Evolutionary conservation across 1,284 basidiomycete genomes (phyloP).

Genomic region (Heliocybe sulcata): DNA sequence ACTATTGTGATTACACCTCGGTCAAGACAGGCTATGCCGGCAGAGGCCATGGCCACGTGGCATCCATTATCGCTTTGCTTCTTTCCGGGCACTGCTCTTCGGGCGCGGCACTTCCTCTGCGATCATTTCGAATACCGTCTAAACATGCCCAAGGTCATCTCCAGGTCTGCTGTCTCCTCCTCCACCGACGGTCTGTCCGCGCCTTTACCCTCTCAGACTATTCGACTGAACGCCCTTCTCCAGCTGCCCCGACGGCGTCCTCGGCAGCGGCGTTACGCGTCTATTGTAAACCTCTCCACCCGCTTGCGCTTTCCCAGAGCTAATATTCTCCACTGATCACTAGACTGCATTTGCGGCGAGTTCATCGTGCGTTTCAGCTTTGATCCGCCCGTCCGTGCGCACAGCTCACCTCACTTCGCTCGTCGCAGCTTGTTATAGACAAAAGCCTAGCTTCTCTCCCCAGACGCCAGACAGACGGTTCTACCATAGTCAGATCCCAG

Average conservation of each 20-base stretch:
- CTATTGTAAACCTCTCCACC: slow-evolving; percentile 49
- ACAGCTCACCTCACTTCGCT: not conserved
- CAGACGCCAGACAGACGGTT: slow-evolving; percentile 64
- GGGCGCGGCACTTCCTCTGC: too few relatives aligned
- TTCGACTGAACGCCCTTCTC: slow-evolving; percentile 4
- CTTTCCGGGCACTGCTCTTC: slow-evolving; percentile 10
- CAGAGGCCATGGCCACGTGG: not conserved
- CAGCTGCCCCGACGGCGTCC: slow-evolving; percentile 74
- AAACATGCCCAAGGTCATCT: slow-evolving; percentile 82
- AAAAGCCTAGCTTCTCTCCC: slow-evolving; percentile 64
- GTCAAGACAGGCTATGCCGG: not conserved
- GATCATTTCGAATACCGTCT: not conserved
- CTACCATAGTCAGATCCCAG: slow-evolving; percentile 64
- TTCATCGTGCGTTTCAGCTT: slow-evolving; percentile 55
- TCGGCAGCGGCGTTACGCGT: slow-evolving; percentile 70
- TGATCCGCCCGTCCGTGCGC: not conserved
- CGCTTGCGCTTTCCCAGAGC: slow-evolving; percentile 7
- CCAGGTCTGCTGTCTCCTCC: slow-evolving; percentile 72
- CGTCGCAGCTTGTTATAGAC: slow-evolving; percentile 72
- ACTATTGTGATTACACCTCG: not conserved
- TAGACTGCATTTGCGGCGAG: slow-evolving; percentile 82
- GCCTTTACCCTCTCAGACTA: slow-evolving; percentile 10
- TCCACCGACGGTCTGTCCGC: slow-evolving; percentile 63
- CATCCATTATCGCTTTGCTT: not conserved
- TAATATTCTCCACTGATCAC: slow-evolving; percentile 5